These are phyloP conservation scores for Fusarium sterilihyphosum DNA, from an alignment of 2,329 filamentous ascomycete genomes.

Conservation along the genomic window DNA sequence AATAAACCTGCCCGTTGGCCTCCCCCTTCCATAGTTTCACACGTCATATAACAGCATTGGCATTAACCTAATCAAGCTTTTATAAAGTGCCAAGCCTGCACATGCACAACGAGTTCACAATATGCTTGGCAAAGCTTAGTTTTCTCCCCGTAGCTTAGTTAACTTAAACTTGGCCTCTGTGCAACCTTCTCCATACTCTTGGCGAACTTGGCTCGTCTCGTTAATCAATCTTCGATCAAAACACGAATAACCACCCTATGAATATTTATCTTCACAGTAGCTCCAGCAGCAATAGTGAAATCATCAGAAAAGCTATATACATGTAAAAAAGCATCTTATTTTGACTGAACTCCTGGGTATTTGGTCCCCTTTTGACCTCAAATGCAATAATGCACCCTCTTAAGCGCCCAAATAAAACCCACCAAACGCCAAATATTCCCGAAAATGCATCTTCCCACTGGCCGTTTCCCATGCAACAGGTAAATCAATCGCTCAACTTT, in stretches of 20 bases:
- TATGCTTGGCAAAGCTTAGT: conserved; percentile 48
- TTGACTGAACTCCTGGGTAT: conserved; percentile 42
- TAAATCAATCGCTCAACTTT: conserved; percentile 33
- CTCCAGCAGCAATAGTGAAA: background rate
- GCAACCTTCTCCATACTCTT: conserved; percentile 36
- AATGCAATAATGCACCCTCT: conserved; percentile 28
- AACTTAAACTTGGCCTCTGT: conserved; percentile 26
- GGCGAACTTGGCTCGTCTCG: conserved; percentile 15
- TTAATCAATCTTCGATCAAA: background rate
- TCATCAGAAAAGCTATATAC: background rate
- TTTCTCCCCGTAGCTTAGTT: conserved; percentile 9
- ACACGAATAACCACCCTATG: background rate
- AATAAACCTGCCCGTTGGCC: background rate
- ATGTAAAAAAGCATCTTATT: background rate
- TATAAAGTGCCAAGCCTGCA: conserved; percentile 38
- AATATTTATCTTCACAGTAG: background rate
- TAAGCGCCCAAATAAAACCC: conserved; percentile 23
- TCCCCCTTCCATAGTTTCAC: background rate
- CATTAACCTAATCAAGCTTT: conserved; percentile 32
- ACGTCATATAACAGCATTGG: conserved; percentile 20
- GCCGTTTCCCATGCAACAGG: conserved; percentile 20
- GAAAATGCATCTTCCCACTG: conserved; percentile 21
- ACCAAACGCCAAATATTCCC: conserved; percentile 28
- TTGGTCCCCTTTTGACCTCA: conserved; percentile 35
- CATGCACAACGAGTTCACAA: conserved; percentile 16